phyloP scores from a whole-genome alignment of 305 asterid species.

The Fraxinus paxiana region DNA sequence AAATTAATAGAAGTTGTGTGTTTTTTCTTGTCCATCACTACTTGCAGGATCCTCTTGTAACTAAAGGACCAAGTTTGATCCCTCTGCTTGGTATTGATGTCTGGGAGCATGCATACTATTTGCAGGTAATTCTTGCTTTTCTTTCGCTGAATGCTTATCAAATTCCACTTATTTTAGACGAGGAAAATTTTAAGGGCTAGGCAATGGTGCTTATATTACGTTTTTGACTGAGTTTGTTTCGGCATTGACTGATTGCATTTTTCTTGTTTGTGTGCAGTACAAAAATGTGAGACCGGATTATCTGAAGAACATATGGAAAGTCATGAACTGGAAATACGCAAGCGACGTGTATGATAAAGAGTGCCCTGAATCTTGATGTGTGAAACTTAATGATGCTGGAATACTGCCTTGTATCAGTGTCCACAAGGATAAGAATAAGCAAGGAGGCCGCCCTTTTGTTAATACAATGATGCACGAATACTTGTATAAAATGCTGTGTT shows the following conservation, averaged over 20 bases:
- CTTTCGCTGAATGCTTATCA: background rate
- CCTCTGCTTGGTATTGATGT: constrained; percentile 39
- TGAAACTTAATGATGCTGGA: background rate
- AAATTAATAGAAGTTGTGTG: background rate
- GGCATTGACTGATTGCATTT: background rate
- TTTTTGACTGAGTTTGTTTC: background rate
- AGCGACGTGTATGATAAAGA: constrained; percentile 22
- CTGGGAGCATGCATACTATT: constrained; percentile 41
- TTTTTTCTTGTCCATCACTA: background rate
- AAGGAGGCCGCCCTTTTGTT: background rate
- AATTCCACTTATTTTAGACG: background rate
- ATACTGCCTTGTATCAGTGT: background rate
- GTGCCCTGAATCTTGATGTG: constrained; percentile 1
- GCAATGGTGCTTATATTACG: background rate
- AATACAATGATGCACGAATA: background rate
- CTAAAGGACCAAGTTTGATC: constrained; percentile 31
- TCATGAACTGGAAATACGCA: constrained; percentile 38
- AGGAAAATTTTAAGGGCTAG: background rate
- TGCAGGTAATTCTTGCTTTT: constrained; percentile 26
- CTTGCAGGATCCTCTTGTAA: constrained; percentile 33
- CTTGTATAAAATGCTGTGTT: background rate
- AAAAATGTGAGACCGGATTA: constrained; percentile 39
- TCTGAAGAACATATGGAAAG: constrained; percentile 37
- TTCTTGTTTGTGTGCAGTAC: constrained; percentile 27
- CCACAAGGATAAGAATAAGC: background rate